A percentile compares a stretch with the other conserved stretches of the same genome.
These are phyloP conservation scores for Breviolum minutum DNA, from an alignment of 73 alveolate genomes.

Conservation along the genomic window DNA sequence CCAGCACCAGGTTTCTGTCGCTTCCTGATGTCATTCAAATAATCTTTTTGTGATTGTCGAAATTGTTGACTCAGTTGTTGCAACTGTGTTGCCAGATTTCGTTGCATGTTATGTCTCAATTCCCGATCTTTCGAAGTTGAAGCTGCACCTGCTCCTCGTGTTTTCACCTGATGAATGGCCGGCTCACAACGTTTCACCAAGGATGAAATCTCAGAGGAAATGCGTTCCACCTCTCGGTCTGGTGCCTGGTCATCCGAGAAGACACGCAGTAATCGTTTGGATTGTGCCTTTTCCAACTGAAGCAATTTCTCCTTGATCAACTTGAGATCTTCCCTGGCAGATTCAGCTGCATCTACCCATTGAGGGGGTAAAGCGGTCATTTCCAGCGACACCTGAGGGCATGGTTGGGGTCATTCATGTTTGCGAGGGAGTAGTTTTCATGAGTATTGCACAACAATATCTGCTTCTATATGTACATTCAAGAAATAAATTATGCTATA, in stretches of 20 bases:
- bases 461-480: no score
- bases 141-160: slow-evolving; percentile 42
- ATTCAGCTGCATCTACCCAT: slow-evolving; percentile 86
- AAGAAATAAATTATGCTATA: no score
- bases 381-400: slow-evolving; percentile 29
- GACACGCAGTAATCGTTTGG: slow-evolving; percentile 56
- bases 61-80: slow-evolving; percentile 66
- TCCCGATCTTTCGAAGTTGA: slow-evolving; percentile 46
- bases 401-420: not conserved
- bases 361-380: slow-evolving; percentile 74
- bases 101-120: slow-evolving; percentile 85
- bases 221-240: slow-evolving; percentile 84
- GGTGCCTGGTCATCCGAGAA: slow-evolving; percentile 81
- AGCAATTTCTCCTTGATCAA: slow-evolving; percentile 46
- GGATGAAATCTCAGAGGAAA: slow-evolving; percentile 50
- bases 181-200: slow-evolving; percentile 66
- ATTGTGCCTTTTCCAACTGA: slow-evolving; percentile 74
- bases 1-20: not conserved
- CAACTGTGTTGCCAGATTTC: slow-evolving; percentile 66
- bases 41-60: slow-evolving; percentile 75
- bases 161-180: slow-evolving; percentile 63
- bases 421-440: not conserved
- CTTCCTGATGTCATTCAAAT: slow-evolving; percentile 53
- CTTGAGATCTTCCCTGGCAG: slow-evolving; percentile 56
- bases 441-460: no score